These are phyloP conservation scores for Tardiomyces depauwii DNA, from an alignment of 1,139 yeast genomes.

Conservation along the genomic window DNA sequence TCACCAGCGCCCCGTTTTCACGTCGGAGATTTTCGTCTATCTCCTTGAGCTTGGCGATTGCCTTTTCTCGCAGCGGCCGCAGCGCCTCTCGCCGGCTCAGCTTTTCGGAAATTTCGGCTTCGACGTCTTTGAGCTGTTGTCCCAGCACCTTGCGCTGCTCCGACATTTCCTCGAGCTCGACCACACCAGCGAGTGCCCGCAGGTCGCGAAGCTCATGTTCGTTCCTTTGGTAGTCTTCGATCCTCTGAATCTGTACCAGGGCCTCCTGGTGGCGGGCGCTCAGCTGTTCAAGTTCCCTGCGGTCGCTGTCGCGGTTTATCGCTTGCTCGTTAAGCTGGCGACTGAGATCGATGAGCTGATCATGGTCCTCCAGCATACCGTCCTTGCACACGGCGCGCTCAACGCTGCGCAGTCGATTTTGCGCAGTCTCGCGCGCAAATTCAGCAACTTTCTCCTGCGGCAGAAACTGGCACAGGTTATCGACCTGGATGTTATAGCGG, in stretches of 20 bases:
- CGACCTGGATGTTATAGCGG: conserved; percentile 65
- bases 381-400: conserved; percentile 70
- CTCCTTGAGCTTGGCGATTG: not conserved
- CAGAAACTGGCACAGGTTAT: conserved; percentile 84
- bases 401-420: conserved; percentile 62
- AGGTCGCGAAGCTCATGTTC: conserved; percentile 4
- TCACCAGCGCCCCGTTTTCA: not conserved
- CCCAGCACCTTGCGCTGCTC: conserved; percentile 27
- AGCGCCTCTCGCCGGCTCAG: not conserved
- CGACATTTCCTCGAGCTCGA: conserved; percentile 20
- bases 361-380: conserved; percentile 46
- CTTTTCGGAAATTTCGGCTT: conserved; percentile 12
- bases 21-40: not conserved
- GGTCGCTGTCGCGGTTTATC: conserved; percentile 25
- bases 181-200: conserved; percentile 4
- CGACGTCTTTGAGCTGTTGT: conserved; percentile 26
- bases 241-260: not conserved
- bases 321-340: conserved; percentile 12
- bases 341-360: conserved; percentile 44
- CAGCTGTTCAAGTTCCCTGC: conserved; percentile 18
- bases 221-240: not conserved
- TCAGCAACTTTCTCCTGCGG: conserved; percentile 95
- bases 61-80: not conserved
- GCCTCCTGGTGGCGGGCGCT: conserved; percentile 13
- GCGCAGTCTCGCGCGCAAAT: conserved; percentile 75